Evolutionary conservation across 306 rosid species (phyloP).

Genomic region (Rosa rugosa): DNA sequence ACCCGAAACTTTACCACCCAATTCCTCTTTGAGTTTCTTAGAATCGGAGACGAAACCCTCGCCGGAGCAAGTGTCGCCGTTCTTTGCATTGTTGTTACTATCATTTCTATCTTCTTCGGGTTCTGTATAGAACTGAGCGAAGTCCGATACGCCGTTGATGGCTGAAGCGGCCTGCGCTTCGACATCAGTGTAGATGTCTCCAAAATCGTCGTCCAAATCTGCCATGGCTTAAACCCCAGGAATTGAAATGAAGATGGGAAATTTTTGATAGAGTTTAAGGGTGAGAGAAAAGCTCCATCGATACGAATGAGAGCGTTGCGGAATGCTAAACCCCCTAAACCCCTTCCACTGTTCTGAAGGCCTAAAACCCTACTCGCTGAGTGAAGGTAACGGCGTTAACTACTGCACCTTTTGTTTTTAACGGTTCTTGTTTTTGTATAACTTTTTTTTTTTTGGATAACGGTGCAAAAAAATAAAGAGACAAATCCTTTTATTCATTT

Average conservation of each 20-base stretch:
- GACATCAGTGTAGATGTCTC: constrained; percentile 49
- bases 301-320: neutral
- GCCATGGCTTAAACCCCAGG: constrained; percentile 25
- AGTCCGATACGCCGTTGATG: constrained; percentile 20
- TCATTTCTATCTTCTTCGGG: constrained; percentile 5
- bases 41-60: constrained; percentile 13
- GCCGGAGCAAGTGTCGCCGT: neutral
- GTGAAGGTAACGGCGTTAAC: neutral
- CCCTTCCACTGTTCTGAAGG: neutral
- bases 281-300: constrained; percentile 17
- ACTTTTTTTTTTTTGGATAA: no score
- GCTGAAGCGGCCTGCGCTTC: constrained; percentile 34
- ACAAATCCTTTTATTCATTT: no score
- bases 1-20: constrained; percentile 8
- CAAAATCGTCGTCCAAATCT: constrained; percentile 53
- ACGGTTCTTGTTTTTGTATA: no score
- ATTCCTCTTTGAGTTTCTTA: constrained; percentile 14
- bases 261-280: neutral
- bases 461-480: no score
- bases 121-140: constrained; percentile 19
- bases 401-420: no score
- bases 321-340: neutral
- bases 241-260: neutral
- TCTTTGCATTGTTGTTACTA: neutral
- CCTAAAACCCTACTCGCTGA: neutral